A percentile compares a stretch with the other conserved stretches of the same genome.
Conservation (phyloP, 2,329 filamentous ascomycete genomes). For the Didymella pinodella region DNA sequence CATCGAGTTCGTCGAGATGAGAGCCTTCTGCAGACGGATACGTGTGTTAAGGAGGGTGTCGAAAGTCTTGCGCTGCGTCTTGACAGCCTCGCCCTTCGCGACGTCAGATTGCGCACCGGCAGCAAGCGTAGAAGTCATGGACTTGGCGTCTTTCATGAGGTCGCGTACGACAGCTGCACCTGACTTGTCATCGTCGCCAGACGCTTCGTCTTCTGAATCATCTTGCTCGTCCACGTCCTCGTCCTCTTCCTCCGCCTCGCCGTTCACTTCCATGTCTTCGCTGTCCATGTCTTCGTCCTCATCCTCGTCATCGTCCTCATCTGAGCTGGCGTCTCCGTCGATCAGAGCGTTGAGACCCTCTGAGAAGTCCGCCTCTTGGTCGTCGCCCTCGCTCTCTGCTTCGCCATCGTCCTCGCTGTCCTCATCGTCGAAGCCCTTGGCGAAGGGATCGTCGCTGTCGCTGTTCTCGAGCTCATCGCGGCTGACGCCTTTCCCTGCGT, state of each 20-base stretch:
- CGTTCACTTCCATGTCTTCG: constrained; percentile 54
- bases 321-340: constrained; percentile 59
- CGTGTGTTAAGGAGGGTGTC: constrained; percentile 88
- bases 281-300: constrained; percentile 52
- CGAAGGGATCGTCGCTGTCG: constrained; percentile 62
- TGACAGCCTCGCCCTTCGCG: constrained; percentile 85
- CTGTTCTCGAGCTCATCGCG: constrained; percentile 67
- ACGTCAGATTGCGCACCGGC: constrained; percentile 78
- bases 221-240: constrained; percentile 63
- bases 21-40: constrained; percentile 90
- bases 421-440: constrained; percentile 54
- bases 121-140: constrained; percentile 68
- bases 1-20: constrained; percentile 79
- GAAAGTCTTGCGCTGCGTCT: constrained; percentile 83
- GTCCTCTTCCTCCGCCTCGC: constrained; percentile 56
- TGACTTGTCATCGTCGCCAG: constrained; percentile 29
- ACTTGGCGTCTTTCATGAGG: constrained; percentile 72
- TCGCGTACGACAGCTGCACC: constrained; percentile 67
- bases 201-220: constrained; percentile 55
- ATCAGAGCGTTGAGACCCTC: constrained; percentile 51
- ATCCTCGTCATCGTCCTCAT: constrained; percentile 59
- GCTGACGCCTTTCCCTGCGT: constrained; percentile 78
- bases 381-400: constrained; percentile 25
- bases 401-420: constrained; percentile 43
- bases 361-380: constrained; percentile 33